Conservation (phyloP, 345 rosid species). For the Limnanthes douglasii region DNA sequence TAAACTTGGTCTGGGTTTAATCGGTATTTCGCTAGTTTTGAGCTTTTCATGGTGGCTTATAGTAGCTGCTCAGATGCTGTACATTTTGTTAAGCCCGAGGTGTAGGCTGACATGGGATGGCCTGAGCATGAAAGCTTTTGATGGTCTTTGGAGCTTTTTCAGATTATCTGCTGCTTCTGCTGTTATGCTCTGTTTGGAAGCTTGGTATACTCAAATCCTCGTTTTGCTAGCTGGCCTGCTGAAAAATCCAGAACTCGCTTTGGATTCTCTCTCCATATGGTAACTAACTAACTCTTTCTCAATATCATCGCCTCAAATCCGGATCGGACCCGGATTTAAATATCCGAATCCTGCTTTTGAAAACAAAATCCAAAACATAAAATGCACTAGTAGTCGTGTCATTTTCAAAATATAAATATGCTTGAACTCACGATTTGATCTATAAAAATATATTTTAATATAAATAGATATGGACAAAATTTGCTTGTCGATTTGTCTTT, state of each 20-base stretch:
- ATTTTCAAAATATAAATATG: not conserved
- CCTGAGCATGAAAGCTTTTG: conserved; percentile 33
- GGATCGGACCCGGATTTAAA: not conserved
- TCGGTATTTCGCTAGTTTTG: conserved; percentile 54
- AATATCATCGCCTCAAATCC: not conserved
- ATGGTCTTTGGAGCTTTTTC: conserved; percentile 58
- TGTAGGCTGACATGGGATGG: conserved; percentile 68
- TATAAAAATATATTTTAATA: too few species aligned
- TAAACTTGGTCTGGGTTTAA: conserved; percentile 25
- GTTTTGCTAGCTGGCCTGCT: conserved; percentile 74
- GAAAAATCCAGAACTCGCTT: conserved; percentile 40
- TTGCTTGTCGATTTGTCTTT: too few species aligned
- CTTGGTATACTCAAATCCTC: conserved; percentile 71
- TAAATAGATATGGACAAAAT: not conserved
- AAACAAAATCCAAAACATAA: not conserved
- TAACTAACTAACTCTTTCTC: conserved; percentile 13
- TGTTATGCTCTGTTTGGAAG: conserved; percentile 83
- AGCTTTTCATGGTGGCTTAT: conserved; percentile 85
- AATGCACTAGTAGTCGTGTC: not conserved
- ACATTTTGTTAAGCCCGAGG: conserved; percentile 24
- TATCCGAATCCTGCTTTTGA: not conserved
- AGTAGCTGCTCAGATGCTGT: conserved; percentile 39
- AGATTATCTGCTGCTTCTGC: conserved; percentile 66
- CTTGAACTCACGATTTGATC: not conserved
- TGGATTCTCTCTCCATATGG: conserved; percentile 78